Percentiles rank a stretch among this genome's conserved stretches.
These are phyloP conservation scores for Effrenium voratum DNA, from an alignment of 73 alveolate genomes.

Conservation along the genomic window DNA sequence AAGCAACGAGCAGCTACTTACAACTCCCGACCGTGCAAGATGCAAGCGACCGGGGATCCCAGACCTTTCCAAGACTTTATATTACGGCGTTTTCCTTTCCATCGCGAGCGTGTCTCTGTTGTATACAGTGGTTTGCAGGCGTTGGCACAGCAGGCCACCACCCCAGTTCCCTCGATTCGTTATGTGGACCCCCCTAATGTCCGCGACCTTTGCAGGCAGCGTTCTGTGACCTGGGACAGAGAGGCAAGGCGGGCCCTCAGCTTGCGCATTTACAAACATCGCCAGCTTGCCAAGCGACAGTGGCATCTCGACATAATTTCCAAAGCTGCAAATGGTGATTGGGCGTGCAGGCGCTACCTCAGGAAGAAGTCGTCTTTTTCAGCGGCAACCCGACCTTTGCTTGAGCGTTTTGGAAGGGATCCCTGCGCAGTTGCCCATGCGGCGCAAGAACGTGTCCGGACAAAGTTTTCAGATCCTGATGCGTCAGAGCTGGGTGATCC, in stretches of 20 bases:
- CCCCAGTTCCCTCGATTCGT: background rate
- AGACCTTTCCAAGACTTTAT: too few relatives aligned
- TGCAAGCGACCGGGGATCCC: too few relatives aligned
- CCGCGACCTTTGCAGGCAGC: background rate
- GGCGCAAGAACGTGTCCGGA: background rate
- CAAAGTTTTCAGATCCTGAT: background rate
- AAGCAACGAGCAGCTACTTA: too few relatives aligned
- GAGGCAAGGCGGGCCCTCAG: background rate
- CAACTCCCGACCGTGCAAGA: too few relatives aligned
- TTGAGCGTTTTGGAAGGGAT: background rate
- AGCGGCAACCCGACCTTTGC: background rate
- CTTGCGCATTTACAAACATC: background rate
- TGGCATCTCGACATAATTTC: background rate
- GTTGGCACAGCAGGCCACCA: background rate
- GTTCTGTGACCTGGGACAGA: background rate
- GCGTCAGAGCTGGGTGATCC: background rate
- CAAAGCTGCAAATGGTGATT: background rate
- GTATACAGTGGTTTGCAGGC: too few relatives aligned
- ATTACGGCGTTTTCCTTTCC: too few relatives aligned
- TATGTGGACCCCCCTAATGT: conserved; percentile 15
- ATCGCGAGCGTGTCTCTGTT: too few relatives aligned
- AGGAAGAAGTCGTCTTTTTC: background rate
- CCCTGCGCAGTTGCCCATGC: background rate
- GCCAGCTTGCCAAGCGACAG: background rate
- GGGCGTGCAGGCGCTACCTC: background rate